Evolutionary conservation across 1,139 yeast species (phyloP).

Genomic region (Yamadazyma mexicana): DNA sequence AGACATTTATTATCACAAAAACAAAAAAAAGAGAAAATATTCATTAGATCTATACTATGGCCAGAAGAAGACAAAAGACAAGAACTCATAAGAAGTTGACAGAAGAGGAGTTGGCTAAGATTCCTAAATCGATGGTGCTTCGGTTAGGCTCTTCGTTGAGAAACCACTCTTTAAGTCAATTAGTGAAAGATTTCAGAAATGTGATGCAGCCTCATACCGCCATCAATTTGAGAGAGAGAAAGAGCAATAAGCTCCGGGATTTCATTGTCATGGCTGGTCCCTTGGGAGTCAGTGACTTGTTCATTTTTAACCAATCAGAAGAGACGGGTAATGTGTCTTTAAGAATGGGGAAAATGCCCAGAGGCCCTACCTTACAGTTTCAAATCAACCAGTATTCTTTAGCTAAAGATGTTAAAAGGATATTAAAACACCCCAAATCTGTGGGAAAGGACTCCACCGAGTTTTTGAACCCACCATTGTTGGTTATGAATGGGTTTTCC

Average conservation of each 20-base stretch:
- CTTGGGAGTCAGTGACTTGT: conserved; percentile 83
- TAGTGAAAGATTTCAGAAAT: conserved; percentile 83
- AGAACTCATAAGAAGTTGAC: conserved; percentile 77
- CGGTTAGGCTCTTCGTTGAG: conserved; percentile 78
- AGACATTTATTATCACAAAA: background rate
- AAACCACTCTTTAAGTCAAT: conserved; percentile 78
- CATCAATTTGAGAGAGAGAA: conserved; percentile 79
- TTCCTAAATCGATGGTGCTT: conserved; percentile 92
- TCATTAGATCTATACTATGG: conserved; percentile 24
- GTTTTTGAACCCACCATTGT: conserved; percentile 76
- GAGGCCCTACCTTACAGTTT: conserved; percentile 93
- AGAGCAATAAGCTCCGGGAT: conserved; percentile 82
- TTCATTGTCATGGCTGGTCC: conserved; percentile 98
- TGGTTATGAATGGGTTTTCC: conserved; percentile 85
- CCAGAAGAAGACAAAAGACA: conserved; percentile 58
- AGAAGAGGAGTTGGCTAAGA: conserved; percentile 68
- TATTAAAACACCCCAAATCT: conserved; percentile 70
- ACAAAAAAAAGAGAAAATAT: no score
- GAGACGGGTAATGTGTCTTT: conserved; percentile 77
- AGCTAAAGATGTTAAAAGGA: conserved; percentile 74
- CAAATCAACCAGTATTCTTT: conserved; percentile 74
- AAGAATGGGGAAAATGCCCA: conserved; percentile 83
- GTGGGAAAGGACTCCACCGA: conserved; percentile 63
- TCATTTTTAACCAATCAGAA: conserved; percentile 81
- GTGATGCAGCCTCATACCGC: conserved; percentile 98